A percentile compares a stretch with the other conserved stretches of the same genome.
Conservation (phyloP, 139 green algal species). For the Micractinium conductrix region DNA sequence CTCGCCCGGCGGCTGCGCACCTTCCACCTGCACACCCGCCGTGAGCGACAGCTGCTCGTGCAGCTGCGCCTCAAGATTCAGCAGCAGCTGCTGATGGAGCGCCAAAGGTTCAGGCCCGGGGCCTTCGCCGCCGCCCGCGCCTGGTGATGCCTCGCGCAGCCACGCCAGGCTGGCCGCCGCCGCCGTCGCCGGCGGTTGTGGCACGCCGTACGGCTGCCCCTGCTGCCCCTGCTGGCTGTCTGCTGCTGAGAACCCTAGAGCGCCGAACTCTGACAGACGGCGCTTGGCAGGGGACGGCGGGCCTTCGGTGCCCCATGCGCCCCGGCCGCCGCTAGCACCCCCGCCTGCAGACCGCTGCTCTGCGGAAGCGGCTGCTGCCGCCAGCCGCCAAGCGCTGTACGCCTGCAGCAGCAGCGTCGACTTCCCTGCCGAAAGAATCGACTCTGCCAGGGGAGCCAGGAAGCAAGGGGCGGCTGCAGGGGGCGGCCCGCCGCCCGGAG, state of each 20-base stretch:
- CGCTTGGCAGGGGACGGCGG: slow-evolving; percentile 20
- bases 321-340: background rate
- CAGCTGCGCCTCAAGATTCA: slow-evolving; percentile 3
- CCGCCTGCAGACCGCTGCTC: background rate
- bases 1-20: no score
- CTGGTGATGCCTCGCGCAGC: background rate
- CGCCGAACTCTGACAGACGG: slow-evolving; percentile 8
- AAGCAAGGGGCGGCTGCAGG: slow-evolving; percentile 40
- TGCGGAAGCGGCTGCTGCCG: slow-evolving; percentile 6
- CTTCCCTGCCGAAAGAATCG: slow-evolving; percentile 59
- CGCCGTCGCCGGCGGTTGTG: background rate
- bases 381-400: slow-evolving; percentile 15
- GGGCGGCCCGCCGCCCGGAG: no score
- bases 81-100: slow-evolving; percentile 19
- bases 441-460: slow-evolving; percentile 37
- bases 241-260: slow-evolving; percentile 15
- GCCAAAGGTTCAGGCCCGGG: background rate
- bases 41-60: background rate
- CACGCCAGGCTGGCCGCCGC: background rate
- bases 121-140: background rate
- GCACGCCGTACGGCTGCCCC: background rate
- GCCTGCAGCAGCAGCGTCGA: slow-evolving; percentile 45
- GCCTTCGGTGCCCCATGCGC: background rate
- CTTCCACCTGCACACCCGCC: background rate
- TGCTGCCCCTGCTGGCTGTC: slow-evolving; percentile 23